phyloP scores from a whole-genome alignment of 306 rosid genomes.

The Sesbania bispinosa region DNA sequence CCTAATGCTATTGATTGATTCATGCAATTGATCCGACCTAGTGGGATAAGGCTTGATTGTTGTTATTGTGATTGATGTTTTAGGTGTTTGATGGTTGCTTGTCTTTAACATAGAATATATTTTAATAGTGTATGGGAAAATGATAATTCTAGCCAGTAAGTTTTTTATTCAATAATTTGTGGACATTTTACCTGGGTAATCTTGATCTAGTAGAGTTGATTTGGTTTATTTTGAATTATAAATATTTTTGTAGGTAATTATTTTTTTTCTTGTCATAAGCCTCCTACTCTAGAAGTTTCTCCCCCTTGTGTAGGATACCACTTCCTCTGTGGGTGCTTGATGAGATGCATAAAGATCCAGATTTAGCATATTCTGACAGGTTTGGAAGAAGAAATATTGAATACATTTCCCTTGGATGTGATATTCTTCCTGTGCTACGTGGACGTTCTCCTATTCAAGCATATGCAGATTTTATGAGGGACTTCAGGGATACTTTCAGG shows the following conservation, averaged over 20 bases:
- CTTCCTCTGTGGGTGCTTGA: slow-evolving; percentile 88
- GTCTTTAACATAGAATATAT: slow-evolving; percentile 1
- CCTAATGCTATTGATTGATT: not conserved
- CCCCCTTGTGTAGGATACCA: slow-evolving; percentile 64
- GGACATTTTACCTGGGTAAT: slow-evolving; percentile 8
- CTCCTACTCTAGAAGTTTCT: slow-evolving; percentile 41
- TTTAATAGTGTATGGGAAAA: not conserved
- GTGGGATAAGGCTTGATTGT: not conserved
- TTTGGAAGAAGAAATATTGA: slow-evolving; percentile 76
- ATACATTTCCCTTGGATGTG: slow-evolving; percentile 89
- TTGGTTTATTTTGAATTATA: slow-evolving; percentile 31
- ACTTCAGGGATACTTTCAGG: slow-evolving; percentile 66
- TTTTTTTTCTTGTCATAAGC: slow-evolving; percentile 32
- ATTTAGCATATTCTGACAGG: slow-evolving; percentile 69
- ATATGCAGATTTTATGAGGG: slow-evolving; percentile 84
- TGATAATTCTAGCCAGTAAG: not conserved
- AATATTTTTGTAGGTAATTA: slow-evolving; percentile 30
- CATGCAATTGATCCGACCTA: not conserved
- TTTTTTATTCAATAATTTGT: not conserved
- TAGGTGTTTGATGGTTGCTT: slow-evolving; percentile 15
- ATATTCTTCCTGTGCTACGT: slow-evolving; percentile 69
- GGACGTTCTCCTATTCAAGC: slow-evolving; percentile 90
- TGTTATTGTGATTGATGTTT: not conserved
- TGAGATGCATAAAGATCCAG: slow-evolving; percentile 72
- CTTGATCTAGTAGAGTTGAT: slow-evolving; percentile 21